These are phyloP conservation scores for Phycomyces nitens DNA, from an alignment of 192 early-diverging fungal species.

Conservation along the genomic window DNA sequence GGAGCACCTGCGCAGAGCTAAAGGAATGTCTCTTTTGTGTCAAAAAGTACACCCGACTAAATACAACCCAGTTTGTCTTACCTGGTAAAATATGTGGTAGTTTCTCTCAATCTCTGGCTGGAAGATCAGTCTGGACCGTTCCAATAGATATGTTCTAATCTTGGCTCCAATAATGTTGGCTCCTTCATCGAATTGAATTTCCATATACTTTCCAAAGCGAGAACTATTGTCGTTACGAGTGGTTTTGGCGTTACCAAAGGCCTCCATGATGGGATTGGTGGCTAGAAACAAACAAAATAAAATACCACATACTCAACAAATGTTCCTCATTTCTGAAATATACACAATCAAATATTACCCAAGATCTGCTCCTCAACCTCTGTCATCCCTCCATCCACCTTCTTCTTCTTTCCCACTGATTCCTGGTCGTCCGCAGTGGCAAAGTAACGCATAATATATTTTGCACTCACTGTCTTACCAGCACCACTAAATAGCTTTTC, in stretches of 20 bases:
- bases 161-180: constrained; percentile 88
- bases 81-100: constrained; percentile 99
- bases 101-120: constrained; percentile 93
- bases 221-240: constrained; percentile 98
- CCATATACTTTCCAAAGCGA: constrained; percentile 98
- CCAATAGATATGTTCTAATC: constrained; percentile 94
- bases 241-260: constrained; percentile 99
- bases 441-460: constrained; percentile 99
- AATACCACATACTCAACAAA: no score
- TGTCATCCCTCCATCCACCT: constrained; percentile 53
- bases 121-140: constrained; percentile 92
- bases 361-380: constrained; percentile 76
- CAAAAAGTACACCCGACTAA: background rate
- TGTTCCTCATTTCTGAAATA: background rate
- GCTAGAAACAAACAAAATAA: no score
- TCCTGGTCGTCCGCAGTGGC: constrained; percentile 73
- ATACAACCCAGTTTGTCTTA: constrained; percentile 1
- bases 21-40: background rate
- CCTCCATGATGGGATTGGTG: constrained; percentile 99
- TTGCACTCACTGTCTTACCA: constrained; percentile 95
- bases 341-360: background rate
- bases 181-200: constrained; percentile 87
- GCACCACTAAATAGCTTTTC: constrained; percentile 61
- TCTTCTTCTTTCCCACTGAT: constrained; percentile 39
- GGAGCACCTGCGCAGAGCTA: constrained; percentile 85